phyloP scores from a whole-genome alignment of 2,329 filamentous ascomycete species.

The Pestalotiopsis sp. region DNA sequence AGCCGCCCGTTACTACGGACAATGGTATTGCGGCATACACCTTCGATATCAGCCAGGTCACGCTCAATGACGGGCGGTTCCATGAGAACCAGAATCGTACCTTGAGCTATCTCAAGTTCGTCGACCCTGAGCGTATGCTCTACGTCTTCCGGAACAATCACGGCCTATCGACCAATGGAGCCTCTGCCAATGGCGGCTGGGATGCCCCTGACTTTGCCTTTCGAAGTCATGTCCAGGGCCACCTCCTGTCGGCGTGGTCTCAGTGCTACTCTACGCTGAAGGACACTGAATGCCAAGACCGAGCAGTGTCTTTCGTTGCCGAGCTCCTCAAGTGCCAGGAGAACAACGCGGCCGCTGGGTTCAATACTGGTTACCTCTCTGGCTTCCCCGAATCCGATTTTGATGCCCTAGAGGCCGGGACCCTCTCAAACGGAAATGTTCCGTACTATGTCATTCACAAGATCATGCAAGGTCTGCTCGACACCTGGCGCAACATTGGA shows the following conservation, averaged over 20 bases:
- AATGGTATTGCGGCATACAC: slow-evolving; percentile 35
- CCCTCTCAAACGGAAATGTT: slow-evolving; percentile 47
- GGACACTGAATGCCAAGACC: slow-evolving; percentile 44
- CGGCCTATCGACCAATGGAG: slow-evolving; percentile 47
- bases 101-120: slow-evolving; percentile 45
- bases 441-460: slow-evolving; percentile 59
- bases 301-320: slow-evolving; percentile 47
- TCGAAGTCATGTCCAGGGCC: slow-evolving; percentile 52
- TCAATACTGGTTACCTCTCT: slow-evolving; percentile 47
- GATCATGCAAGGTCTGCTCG: slow-evolving; percentile 52
- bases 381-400: slow-evolving; percentile 57
- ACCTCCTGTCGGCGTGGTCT: slow-evolving; percentile 52
- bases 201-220: slow-evolving; percentile 58
- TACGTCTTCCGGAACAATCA: slow-evolving; percentile 52
- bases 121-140: slow-evolving; percentile 47
- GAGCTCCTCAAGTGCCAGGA: slow-evolving; percentile 53
- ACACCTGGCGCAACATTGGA: slow-evolving; percentile 48
- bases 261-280: slow-evolving; percentile 47
- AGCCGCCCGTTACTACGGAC: slow-evolving; percentile 29
- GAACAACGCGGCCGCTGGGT: slow-evolving; percentile 49
- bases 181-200: slow-evolving; percentile 51
- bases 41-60: slow-evolving; percentile 43
- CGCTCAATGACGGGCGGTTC: slow-evolving; percentile 40
- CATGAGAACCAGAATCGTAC: slow-evolving; percentile 49
- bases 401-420: slow-evolving; percentile 42